Base-by-base conservation (phyloP, 2,329 filamentous ascomycete genomes). In the Geoglossum cookeanum region DNA sequence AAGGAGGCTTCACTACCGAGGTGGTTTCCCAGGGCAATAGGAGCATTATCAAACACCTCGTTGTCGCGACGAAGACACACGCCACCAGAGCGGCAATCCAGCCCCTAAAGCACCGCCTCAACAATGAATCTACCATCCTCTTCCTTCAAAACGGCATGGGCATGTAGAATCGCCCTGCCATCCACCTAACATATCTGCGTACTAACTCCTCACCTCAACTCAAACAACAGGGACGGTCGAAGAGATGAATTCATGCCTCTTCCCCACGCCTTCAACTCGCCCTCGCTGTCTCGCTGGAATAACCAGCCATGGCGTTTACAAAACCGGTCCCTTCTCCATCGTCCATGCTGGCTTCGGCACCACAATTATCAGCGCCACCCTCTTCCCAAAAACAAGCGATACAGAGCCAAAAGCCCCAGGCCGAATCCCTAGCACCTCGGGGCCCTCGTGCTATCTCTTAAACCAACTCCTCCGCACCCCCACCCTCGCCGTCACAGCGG, bases 201-300 rank as follows among this genome's bases (percentile, higher is more conserved):
- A n/a, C n/a, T n/a, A n/a, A 42, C n/a, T 37, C 8, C 52, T 39
- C 17, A 49, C n/a, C 29, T 5, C 17, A 27, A 17, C 45, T 30
- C 39, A n/a, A n/a, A 13, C 17, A 27, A 11, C 37, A 55, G 91
- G 92, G 0, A 73, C 87, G 1, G 74, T 88, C 15, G 89, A 97
- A 54, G 77, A 82, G 54, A 75, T 95, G 47, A 87, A 87, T 63
- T 69, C 76, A 35, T 68, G 76, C 9, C 68, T 94, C 32, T 96
- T 95, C 63, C 75, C 78, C 0, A 78, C 89, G 60, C 74, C 78
- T 0, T 73, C 71, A 0, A n/a, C n/a, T n/a, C 77, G 85, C 29
- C 92, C 92, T 1, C 79, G 79, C 57, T 95, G 94, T 63, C 75
- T 96, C 58, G 68, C 89, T 30, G 87, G 86, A 7, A 74, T 83